Conservation (phyloP, 169 alveolate genomes). For the Eimeria praecox region DNA sequence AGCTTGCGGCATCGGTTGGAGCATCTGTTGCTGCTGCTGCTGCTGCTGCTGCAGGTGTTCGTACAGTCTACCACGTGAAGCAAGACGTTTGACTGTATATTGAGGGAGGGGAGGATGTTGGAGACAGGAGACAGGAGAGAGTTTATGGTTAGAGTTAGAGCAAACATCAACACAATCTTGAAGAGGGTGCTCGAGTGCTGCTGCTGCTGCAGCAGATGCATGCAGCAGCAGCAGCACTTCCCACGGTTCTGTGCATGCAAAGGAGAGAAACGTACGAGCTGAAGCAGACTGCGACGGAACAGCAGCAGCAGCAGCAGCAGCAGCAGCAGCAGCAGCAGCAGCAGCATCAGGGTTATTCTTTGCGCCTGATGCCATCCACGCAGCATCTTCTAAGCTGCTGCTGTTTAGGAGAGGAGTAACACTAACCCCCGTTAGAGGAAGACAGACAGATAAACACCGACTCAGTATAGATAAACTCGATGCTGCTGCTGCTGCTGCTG, state of each 20-base stretch:
- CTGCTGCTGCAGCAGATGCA: background rate
- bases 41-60: constrained; percentile 25
- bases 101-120: background rate
- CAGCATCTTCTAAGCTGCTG: constrained; percentile 32
- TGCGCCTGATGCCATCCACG: constrained; percentile 53
- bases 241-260: constrained; percentile 57
- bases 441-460: constrained; percentile 20
- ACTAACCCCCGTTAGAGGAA: constrained; percentile 24
- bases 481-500: background rate
- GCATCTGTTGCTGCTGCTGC: background rate
- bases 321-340: background rate
- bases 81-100: background rate
- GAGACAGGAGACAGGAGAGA: background rate
- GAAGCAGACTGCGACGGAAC: constrained; percentile 35
- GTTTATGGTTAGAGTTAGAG: background rate
- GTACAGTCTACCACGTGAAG: constrained; percentile 10
- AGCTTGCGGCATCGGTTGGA: background rate
- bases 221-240: constrained; percentile 49
- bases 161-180: background rate
- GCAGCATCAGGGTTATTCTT: background rate
- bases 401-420: constrained; percentile 35
- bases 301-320: background rate
- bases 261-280: constrained; percentile 32
- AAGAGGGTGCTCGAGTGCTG: background rate
- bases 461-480: no score